Evolutionary conservation across 176 grass and related monocot species (phyloP).

Genomic region (Carex myosuroides): DNA sequence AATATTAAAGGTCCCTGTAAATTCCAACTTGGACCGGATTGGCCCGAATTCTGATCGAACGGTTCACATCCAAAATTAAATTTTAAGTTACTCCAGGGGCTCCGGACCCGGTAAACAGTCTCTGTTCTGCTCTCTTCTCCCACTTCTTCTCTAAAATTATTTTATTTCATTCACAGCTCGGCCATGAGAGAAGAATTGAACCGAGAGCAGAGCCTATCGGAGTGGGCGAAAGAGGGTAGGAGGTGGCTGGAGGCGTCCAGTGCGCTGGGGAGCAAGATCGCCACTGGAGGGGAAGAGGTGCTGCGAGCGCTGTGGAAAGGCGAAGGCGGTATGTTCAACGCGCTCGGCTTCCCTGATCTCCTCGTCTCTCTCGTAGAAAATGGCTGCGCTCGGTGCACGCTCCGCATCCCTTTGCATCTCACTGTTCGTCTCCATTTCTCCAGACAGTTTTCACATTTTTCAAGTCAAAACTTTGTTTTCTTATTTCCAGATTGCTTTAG

Average conservation of each 20-base stretch:
- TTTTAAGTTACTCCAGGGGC: no score
- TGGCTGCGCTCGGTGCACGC: constrained; percentile 43
- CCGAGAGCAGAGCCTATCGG: not conserved
- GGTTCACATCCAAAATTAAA: no score
- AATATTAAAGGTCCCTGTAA: no score
- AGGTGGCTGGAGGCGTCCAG: constrained; percentile 59
- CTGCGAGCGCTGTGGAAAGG: not conserved
- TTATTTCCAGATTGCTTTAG: not conserved
- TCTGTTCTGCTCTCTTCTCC: not conserved
- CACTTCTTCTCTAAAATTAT: not conserved
- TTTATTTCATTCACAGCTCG: not conserved
- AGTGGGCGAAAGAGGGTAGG: constrained; percentile 19
- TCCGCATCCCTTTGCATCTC: constrained; percentile 56
- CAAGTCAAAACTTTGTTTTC: not conserved
- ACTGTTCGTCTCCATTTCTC: constrained; percentile 26
- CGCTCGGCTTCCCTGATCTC: constrained; percentile 49
- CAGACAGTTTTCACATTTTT: not conserved
- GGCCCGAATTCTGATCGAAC: no score
- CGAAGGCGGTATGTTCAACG: constrained; percentile 41
- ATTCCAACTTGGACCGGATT: no score
- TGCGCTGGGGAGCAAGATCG: not conserved
- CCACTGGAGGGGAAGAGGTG: not conserved
- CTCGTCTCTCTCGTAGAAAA: constrained; percentile 24
- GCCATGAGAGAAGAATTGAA: constrained; percentile 22
- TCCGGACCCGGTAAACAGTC: not conserved